Base-by-base conservation (phyloP, 179 eudicot genomes). In the Actinidia arguta region DNA sequence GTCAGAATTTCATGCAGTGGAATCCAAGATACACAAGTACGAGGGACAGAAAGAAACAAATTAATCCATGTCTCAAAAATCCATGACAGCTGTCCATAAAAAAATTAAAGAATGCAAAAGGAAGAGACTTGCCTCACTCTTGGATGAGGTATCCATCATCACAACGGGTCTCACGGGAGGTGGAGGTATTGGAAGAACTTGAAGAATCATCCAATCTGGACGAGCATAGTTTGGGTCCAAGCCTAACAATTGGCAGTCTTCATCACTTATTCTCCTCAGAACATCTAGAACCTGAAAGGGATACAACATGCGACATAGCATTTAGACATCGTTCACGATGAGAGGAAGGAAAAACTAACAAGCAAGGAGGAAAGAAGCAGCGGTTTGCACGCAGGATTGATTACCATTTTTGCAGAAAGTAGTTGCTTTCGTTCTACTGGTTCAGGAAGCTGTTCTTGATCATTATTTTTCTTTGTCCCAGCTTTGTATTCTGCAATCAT, bases 341-440 rank as follows among this genome's bases (percentile, higher is more conserved):
- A 63, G 68, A 22, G 27, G 39, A 22, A 63, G 17, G 39, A 24
- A 9, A 63, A 63, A 24, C 42, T 39, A 39, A 39, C 31, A 63
- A 36, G 39, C 24, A 16, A 25, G 0, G 39, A 39, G 42, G 6
- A 13, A 24, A 63, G 1, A 63, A 25, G 68, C 39, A 63, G 68
- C 17, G 27, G 14, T 63, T 63, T 25, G 68, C 31, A 13, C 25
- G 36, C 68, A 63, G 68, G 36, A 63, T 27, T 22, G 3, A 31
- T 62, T 62, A 24, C 39, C 42, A 36, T 92, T 88, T 97, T 98
- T 48, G 98, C 97, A 69, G 98, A 81, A 73, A 95, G 98, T 82
- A 85, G 91, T 82, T 95, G 96, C 82, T 91, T 95, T 78, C 98
- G 83, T 85, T 97, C 98, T 82, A 92, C 98, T 54, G 98, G 99